Evolutionary conservation across 768 basidiomycete species (phyloP).

Genomic region (Rickenella mellea): DNA sequence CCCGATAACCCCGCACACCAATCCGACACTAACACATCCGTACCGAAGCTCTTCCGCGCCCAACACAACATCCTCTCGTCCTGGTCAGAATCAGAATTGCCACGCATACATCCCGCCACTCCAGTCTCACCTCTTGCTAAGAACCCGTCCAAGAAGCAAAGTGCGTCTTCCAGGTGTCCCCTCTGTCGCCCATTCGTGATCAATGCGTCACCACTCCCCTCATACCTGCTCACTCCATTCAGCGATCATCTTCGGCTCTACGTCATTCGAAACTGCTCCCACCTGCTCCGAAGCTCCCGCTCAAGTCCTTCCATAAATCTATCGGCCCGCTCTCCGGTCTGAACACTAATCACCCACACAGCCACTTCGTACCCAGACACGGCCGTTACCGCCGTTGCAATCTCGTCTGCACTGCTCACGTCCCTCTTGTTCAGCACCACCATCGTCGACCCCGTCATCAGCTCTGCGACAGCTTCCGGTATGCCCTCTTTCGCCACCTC

Average conservation of each 20-base stretch:
- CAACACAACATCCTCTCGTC: constrained; percentile 62
- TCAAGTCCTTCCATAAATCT: constrained; percentile 55
- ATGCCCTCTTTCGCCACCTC: constrained; percentile 24
- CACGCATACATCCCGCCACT: constrained; percentile 1
- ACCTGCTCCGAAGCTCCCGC: not conserved
- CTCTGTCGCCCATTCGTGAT: constrained; percentile 78
- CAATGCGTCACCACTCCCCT: constrained; percentile 39
- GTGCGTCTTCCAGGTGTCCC: constrained; percentile 59
- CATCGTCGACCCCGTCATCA: constrained; percentile 49
- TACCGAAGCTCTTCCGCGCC: constrained; percentile 86
- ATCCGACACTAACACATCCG: constrained; percentile 75
- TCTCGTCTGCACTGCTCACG: constrained; percentile 16
- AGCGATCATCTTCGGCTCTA: not conserved
- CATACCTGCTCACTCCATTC: not conserved
- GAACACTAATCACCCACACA: constrained; percentile 58
- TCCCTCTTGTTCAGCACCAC: constrained; percentile 80
- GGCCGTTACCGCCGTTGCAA: not conserved
- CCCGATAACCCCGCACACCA: constrained; percentile 71
- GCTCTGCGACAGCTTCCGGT: constrained; percentile 36
- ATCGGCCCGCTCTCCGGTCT: constrained; percentile 43
- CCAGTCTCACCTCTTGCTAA: constrained; percentile 31
- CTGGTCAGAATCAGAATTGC: constrained; percentile 21
- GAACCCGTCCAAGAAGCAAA: constrained; percentile 54
- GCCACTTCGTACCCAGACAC: not conserved
- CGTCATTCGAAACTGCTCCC: not conserved